Conservation (phyloP, 1,284 basidiomycete genomes). For the Trichosporon sp. region DNA sequence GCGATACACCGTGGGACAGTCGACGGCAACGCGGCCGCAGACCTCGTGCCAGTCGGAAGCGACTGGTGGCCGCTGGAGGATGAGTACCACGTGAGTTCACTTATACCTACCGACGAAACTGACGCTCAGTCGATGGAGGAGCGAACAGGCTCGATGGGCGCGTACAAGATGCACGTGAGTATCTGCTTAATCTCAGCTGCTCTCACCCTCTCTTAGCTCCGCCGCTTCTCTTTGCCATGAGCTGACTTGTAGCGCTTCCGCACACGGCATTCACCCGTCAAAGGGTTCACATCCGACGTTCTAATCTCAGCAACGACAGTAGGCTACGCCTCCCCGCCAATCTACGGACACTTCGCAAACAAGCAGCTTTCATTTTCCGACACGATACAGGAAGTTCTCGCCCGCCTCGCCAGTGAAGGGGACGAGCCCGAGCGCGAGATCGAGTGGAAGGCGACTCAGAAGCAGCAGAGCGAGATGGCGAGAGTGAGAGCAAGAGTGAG, state of each 20-base stretch:
- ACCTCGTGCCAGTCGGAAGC: slow-evolving; percentile 56
- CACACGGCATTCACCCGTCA: slow-evolving; percentile 66
- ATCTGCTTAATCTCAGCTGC: no score
- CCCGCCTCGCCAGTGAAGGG: slow-evolving; percentile 16
- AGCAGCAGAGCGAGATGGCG: neutral
- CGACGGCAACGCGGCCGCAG: slow-evolving; percentile 40
- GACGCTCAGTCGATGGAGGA: slow-evolving; percentile 33
- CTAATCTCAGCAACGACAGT: slow-evolving; percentile 60
- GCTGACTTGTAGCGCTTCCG: slow-evolving; percentile 68
- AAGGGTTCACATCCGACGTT: slow-evolving; percentile 78
- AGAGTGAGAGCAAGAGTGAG: neutral
- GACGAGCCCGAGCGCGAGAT: neutral
- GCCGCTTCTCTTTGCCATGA: slow-evolving; percentile 30
- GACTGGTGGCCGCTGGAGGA: slow-evolving; percentile 71
- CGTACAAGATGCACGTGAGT: slow-evolving; percentile 48
- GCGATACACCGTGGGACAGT: slow-evolving; percentile 58
- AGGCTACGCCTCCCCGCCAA: slow-evolving; percentile 53
- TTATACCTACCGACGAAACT: slow-evolving; percentile 31
- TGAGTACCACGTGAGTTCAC: slow-evolving; percentile 56
- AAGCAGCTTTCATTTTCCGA: slow-evolving; percentile 44
- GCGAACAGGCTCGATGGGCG: slow-evolving; percentile 53
- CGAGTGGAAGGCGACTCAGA: neutral
- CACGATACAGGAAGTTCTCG: slow-evolving; percentile 30
- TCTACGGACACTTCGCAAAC: slow-evolving; percentile 55
- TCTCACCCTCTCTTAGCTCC: no score